phyloP scores from a whole-genome alignment of 306 rosid genomes.

The Amphicarpaea edgeworthii region DNA sequence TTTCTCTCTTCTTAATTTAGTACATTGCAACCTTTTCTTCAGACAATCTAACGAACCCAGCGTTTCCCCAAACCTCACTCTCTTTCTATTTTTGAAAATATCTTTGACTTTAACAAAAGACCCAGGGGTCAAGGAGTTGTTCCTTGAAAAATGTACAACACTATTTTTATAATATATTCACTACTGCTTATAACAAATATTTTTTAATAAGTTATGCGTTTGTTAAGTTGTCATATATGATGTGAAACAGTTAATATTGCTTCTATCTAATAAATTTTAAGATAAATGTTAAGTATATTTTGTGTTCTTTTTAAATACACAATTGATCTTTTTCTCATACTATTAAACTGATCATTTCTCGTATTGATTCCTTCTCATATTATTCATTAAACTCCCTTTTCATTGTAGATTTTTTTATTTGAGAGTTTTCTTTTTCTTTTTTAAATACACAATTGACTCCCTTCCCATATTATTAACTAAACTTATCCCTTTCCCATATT shows the following conservation, averaged over 20 bases:
- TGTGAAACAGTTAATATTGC: neutral
- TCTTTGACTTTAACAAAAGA: constrained; percentile 31
- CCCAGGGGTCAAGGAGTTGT: neutral
- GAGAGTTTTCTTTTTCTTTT: too few relatives aligned
- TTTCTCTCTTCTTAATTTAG: constrained; percentile 54
- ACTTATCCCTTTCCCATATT: too few relatives aligned
- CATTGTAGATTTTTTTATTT: too few relatives aligned
- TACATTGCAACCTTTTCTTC: constrained; percentile 22
- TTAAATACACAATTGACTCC: too few relatives aligned
- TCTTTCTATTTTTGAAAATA: constrained; percentile 42
- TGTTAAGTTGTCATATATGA: neutral
- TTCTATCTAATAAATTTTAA: neutral
- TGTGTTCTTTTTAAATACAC: too few relatives aligned
- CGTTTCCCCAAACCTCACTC: constrained; percentile 9
- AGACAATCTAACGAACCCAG: constrained; percentile 22
- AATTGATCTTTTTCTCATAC: too few relatives aligned
- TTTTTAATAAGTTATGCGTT: neutral
- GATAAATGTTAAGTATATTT: neutral
- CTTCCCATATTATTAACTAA: too few relatives aligned
- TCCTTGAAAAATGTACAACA: neutral
- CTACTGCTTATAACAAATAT: neutral
- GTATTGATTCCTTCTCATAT: too few relatives aligned
- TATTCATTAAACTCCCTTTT: too few relatives aligned
- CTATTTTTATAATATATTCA: constrained; percentile 8
- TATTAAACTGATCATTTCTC: too few relatives aligned